Percentiles rank a stretch among this genome's conserved stretches.
Evolutionary conservation across 208 protist genomes (phyloP).

Genomic region (Acanthamoeba sp.): DNA sequence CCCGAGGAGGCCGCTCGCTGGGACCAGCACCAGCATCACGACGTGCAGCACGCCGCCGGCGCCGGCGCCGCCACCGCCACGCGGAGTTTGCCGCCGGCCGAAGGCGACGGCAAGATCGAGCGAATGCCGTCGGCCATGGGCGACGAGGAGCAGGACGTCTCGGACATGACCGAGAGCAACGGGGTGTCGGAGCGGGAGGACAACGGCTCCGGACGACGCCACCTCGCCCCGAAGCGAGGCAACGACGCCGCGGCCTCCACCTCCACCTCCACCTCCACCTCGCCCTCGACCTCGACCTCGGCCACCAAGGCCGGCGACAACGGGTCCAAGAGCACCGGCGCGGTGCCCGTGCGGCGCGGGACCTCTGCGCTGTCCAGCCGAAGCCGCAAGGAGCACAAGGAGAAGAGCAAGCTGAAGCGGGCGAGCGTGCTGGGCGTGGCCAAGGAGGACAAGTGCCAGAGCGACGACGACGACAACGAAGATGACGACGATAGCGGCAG

Average conservation of each 20-base stretch:
- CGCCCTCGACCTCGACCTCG: background rate
- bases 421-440: constrained; percentile 36
- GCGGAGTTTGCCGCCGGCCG: too few relatives aligned
- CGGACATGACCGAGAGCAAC: constrained; percentile 17
- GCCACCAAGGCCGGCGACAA: background rate
- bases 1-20: too few relatives aligned
- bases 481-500: background rate
- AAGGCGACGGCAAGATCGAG: background rate
- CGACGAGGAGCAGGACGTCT: constrained; percentile 41
- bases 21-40: background rate
- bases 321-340: background rate
- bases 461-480: background rate
- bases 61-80: too few relatives aligned
- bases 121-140: background rate
- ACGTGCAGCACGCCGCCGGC: background rate
- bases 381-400: background rate
- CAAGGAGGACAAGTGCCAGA: background rate
- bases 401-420: background rate
- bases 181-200: background rate
- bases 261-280: background rate
- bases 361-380: background rate
- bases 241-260: background rate
- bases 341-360: background rate
- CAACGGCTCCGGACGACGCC: background rate
- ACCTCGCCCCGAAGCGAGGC: background rate